phyloP scores from a whole-genome alignment of 2,329 filamentous ascomycete genomes.

The Epichloe sylvatica region DNA sequence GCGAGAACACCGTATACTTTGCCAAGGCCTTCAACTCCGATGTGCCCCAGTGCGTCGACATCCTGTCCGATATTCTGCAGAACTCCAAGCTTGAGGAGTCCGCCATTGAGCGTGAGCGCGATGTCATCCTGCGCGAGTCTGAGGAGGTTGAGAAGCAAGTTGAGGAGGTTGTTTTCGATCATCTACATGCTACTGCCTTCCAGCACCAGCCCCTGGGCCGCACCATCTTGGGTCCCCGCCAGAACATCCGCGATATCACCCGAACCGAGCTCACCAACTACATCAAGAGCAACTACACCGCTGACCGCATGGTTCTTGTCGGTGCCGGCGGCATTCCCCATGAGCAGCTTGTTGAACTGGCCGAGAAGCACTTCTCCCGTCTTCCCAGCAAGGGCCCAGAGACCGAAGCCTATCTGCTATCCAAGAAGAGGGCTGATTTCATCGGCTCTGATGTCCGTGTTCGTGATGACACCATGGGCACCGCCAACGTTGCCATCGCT shows the following conservation, averaged over 20 bases:
- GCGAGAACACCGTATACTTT: constrained; percentile 99
- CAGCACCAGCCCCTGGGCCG: constrained; percentile 91
- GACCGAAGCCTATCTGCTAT: constrained; percentile 58
- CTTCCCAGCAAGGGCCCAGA: constrained; percentile 65
- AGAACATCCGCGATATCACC: constrained; percentile 96
- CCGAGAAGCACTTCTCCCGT: constrained; percentile 84
- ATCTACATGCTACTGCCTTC: constrained; percentile 95
- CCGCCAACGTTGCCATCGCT: constrained; percentile 94
- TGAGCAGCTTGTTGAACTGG: constrained; percentile 84
- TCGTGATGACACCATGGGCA: constrained; percentile 89
- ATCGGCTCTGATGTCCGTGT: constrained; percentile 91
- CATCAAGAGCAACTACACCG: constrained; percentile 99
- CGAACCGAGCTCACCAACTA: constrained; percentile 84
- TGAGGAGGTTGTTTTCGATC: constrained; percentile 98
- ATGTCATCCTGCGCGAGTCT: constrained; percentile 96
- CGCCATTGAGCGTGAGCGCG: constrained; percentile 93
- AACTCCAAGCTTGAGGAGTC: constrained; percentile 93
- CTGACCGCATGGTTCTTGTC: constrained; percentile 97
- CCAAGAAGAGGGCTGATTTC: constrained; percentile 86
- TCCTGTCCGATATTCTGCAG: constrained; percentile 96
- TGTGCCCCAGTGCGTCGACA: constrained; percentile 91
- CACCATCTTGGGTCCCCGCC: constrained; percentile 91
- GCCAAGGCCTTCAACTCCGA: constrained; percentile 98
- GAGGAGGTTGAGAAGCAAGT: constrained; percentile 99
- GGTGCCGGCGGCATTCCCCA: constrained; percentile 90